These are phyloP conservation scores for Dothiorella sarmentorum DNA, from an alignment of 2,329 filamentous ascomycete species.

Conservation along the genomic window DNA sequence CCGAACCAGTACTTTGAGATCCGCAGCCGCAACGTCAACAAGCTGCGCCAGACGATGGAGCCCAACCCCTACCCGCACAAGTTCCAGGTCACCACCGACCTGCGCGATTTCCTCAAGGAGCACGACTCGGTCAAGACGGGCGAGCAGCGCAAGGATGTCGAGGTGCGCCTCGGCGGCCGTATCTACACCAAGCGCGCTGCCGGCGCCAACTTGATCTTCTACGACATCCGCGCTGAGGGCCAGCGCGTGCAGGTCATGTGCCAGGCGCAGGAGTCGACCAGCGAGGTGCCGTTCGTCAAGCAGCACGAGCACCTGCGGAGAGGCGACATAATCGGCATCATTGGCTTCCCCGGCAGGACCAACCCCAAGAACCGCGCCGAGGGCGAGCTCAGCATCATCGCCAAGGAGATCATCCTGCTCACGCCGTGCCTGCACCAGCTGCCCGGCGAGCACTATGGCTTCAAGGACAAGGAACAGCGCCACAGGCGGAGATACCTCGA, in stretches of 20 bases:
- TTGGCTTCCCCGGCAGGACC: conserved; percentile 80
- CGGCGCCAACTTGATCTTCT: conserved; percentile 85
- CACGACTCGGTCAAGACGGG: conserved; percentile 83
- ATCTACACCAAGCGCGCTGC: conserved; percentile 76
- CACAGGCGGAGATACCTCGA: conserved; percentile 93
- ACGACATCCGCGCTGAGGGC: conserved; percentile 75
- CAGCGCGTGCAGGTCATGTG: conserved; percentile 87
- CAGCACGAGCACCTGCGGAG: conserved; percentile 87
- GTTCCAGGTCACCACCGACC: conserved; percentile 82
- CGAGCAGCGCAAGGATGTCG: conserved; percentile 71
- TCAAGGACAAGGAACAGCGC: conserved; percentile 92
- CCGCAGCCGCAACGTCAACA: conserved; percentile 76
- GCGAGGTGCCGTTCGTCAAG: conserved; percentile 70
- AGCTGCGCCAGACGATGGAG: conserved; percentile 67
- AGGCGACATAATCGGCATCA: conserved; percentile 88
- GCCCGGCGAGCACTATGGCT: conserved; percentile 86
- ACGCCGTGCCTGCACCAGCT: conserved; percentile 89
- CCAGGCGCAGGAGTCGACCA: conserved; percentile 73
- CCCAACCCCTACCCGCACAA: conserved; percentile 81
- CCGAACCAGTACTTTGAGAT: conserved; percentile 96
- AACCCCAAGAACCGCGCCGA: conserved; percentile 84
- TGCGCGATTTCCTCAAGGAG: conserved; percentile 74
- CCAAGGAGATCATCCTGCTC: conserved; percentile 77
- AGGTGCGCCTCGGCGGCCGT: conserved; percentile 74
- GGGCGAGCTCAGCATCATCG: conserved; percentile 92